Evolutionary conservation across 257 asterid genomes (phyloP).

Genomic region (Solanum habrochaites): DNA sequence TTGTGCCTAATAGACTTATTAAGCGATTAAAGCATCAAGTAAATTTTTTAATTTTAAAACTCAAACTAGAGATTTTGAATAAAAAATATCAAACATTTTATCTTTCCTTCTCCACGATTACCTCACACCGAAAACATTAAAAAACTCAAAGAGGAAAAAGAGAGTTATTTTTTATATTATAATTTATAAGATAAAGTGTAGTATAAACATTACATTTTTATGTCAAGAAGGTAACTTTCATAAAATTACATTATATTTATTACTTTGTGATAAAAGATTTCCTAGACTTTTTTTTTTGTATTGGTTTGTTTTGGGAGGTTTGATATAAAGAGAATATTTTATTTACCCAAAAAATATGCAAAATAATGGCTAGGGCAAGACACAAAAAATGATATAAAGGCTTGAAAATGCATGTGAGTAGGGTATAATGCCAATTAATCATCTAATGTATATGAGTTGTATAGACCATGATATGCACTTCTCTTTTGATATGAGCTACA

Average conservation of each 20-base stretch:
- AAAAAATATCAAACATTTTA: too few species aligned
- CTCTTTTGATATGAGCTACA: not conserved
- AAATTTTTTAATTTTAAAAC: too few species aligned
- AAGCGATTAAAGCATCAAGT: too few species aligned
- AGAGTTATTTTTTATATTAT: too few species aligned
- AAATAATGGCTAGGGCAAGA: not conserved
- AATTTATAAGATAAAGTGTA: too few species aligned
- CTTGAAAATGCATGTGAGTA: not conserved
- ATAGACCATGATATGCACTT: not conserved
- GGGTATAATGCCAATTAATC: not conserved
- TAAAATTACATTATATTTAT: not conserved
- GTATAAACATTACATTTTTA: not conserved
- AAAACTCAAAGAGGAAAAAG: not conserved
- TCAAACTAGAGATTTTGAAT: too few species aligned
- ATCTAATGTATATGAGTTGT: conserved; percentile 4
- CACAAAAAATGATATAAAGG: not conserved
- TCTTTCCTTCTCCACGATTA: too few species aligned
- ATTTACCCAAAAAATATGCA: not conserved
- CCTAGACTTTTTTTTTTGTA: not conserved
- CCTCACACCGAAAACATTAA: too few species aligned
- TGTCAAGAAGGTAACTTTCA: not conserved
- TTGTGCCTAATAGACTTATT: not conserved
- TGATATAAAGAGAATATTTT: not conserved
- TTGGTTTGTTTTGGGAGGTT: not conserved
- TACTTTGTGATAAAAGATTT: too few species aligned